These are phyloP conservation scores for Sugiyamaella qingdaonensis DNA, from an alignment of 805 yeast species.

Conservation along the genomic window DNA sequence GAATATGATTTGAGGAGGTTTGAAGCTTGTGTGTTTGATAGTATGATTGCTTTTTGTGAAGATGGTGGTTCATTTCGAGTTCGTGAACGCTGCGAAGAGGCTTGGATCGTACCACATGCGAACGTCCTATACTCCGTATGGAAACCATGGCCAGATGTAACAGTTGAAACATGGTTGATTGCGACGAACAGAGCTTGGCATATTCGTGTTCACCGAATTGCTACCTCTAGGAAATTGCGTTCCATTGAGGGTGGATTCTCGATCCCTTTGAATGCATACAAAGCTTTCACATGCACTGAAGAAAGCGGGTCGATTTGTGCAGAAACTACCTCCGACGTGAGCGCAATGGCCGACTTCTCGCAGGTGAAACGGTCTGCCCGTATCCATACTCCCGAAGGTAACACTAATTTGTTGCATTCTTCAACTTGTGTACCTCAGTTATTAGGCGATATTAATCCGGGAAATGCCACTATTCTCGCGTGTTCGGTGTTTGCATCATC, in stretches of 20 bases:
- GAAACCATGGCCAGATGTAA: conserved; percentile 21
- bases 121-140: conserved; percentile 18
- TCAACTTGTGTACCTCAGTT: conserved; percentile 17
- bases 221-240: conserved; percentile 5
- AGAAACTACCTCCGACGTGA: conserved; percentile 6
- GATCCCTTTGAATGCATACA: conserved; percentile 3
- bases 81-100: conserved; percentile 11
- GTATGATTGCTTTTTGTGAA: conserved; percentile 20
- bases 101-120: not conserved
- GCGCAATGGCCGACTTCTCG: conserved; percentile 5
- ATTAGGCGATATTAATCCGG: conserved; percentile 8
- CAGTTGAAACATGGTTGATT: conserved; percentile 22
- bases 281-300: not conserved
- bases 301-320: not conserved
- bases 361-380: conserved; percentile 3
- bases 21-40: conserved; percentile 19
- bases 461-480: conserved; percentile 5
- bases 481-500: conserved; percentile 12
- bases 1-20: conserved; percentile 14
- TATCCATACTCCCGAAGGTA: conserved; percentile 14
- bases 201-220: conserved; percentile 20
- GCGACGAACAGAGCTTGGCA: conserved; percentile 21
- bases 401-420: conserved; percentile 13
- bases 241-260: conserved; percentile 22
- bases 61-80: conserved; percentile 19